A percentile compares a stretch with the other conserved stretches of the same genome.
Evolutionary conservation across 2,329 filamentous ascomycete genomes (phyloP).

Genomic region (Cordyceps javanica): DNA sequence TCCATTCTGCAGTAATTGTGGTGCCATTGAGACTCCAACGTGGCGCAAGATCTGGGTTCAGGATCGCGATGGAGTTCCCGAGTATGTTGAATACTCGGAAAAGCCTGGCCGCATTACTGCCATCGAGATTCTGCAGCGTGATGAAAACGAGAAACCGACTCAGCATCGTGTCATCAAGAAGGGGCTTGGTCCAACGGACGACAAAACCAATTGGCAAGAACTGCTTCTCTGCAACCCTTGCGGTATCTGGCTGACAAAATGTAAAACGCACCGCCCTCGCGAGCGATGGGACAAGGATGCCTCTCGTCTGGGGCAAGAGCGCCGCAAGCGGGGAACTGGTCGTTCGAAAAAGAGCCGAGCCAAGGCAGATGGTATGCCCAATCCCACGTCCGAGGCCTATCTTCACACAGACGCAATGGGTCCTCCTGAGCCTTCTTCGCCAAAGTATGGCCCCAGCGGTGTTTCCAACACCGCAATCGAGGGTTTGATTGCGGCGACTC

Average conservation of each 20-base stretch:
- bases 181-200: constrained; percentile 52
- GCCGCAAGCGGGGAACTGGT: constrained; percentile 42
- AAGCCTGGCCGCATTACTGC: constrained; percentile 69
- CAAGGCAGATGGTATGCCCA: constrained; percentile 40
- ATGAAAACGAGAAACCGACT: constrained; percentile 55
- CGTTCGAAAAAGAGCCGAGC: constrained; percentile 42
- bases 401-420: constrained; percentile 48
- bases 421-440: constrained; percentile 35
- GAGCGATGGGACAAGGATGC: constrained; percentile 73
- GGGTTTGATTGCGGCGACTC: not conserved
- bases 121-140: constrained; percentile 60
- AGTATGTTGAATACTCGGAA: constrained; percentile 64
- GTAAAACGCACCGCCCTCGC: constrained; percentile 73
- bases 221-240: constrained; percentile 89
- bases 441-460: constrained; percentile 18
- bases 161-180: constrained; percentile 77
- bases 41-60: constrained; percentile 94
- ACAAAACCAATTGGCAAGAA: constrained; percentile 62
- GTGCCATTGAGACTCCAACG: constrained; percentile 89
- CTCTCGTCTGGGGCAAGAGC: constrained; percentile 44
- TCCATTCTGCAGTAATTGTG: constrained; percentile 85
- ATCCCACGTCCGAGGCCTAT: constrained; percentile 48
- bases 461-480: not conserved
- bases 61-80: constrained; percentile 62
- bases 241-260: constrained; percentile 90